Evolutionary conservation across 1,284 basidiomycete genomes (phyloP).

Genomic region (Pascua guehoae): DNA sequence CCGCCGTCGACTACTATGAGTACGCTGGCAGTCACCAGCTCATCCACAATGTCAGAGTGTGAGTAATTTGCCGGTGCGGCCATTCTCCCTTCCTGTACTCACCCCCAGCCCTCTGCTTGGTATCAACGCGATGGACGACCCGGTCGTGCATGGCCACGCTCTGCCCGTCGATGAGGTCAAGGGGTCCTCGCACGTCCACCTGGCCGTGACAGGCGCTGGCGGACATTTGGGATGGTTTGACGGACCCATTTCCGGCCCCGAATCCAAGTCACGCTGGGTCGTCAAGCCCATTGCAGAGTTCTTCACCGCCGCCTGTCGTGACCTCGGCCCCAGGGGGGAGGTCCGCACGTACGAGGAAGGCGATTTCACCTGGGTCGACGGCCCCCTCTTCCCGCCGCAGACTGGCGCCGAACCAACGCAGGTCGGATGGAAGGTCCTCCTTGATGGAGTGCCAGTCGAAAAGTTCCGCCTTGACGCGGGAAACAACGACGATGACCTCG

Average conservation of each 20-base stretch:
- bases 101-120: constrained; percentile 58
- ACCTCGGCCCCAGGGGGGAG: constrained; percentile 5
- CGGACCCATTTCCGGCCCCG: constrained; percentile 34
- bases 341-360: neutral
- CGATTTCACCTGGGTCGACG: constrained; percentile 12
- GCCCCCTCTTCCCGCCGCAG: constrained; percentile 2
- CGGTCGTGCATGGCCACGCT: constrained; percentile 61
- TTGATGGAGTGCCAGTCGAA: no score
- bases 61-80: constrained; percentile 8
- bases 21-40: constrained; percentile 55
- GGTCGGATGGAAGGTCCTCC: constrained; percentile 15
- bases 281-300: constrained; percentile 42
- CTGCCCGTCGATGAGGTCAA: constrained; percentile 57
- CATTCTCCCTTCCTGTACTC: neutral
- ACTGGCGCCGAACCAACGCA: constrained; percentile 7
- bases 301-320: constrained; percentile 28
- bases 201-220: constrained; percentile 71
- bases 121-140: constrained; percentile 88
- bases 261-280: constrained; percentile 42
- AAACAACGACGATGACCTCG: no score
- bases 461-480: no score
- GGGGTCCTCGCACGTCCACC: constrained; percentile 63
- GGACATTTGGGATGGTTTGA: constrained; percentile 97
- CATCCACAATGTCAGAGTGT: constrained; percentile 43
- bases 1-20: constrained; percentile 75